Base-by-base conservation (phyloP, 345 rosid genomes). In the Raphanus sativus region DNA sequence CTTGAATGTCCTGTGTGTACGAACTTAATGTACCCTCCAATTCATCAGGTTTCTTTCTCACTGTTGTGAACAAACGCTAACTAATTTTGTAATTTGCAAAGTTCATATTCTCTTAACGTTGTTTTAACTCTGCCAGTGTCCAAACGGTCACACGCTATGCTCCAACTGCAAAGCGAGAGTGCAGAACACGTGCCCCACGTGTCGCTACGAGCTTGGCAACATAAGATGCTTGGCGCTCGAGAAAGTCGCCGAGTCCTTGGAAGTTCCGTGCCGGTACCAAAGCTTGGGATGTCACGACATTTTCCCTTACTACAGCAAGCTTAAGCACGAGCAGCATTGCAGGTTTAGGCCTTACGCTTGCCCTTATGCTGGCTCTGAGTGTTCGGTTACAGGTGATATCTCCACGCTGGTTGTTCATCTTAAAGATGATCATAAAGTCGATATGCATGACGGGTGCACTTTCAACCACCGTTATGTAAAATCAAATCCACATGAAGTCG, bases 381-480 rank as follows among this genome's bases (percentile, higher is more conserved):
- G 98, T 79, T 84, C 89, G 60, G 85, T 90, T 81, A 85, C 87
- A 25, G 97, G 97, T 72, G 97, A 89, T 74, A 90, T 94, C 64
- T 87, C 93, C 1, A 74, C 64, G 28, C 90, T 94, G 1, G 91
- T 87, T 56, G 66, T 69, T 70, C 98, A 94, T 85, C 93, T 94
- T n/a, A 89, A 84, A 82, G 86, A 88, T 70, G 93, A 92, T 50
- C 98, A 94, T 85, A 92, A 89, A 79, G 98, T 94, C 38, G 97
- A 94, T 77, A 88, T 90, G 98, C 97, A 92, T 67, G 87, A 88
- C 11, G 96, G 98, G 0, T 86, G 93, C 63, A 89, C 92, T 66
- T 94, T 91, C 82, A 91, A 90, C 80, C 97, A 94, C 81, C 85
- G 95, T 81, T 94, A 94, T 78, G 97, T 92, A 8, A 91, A 94